Evolutionary conservation across 306 rosid genomes (phyloP).

Genomic region (Alnus rubra): DNA sequence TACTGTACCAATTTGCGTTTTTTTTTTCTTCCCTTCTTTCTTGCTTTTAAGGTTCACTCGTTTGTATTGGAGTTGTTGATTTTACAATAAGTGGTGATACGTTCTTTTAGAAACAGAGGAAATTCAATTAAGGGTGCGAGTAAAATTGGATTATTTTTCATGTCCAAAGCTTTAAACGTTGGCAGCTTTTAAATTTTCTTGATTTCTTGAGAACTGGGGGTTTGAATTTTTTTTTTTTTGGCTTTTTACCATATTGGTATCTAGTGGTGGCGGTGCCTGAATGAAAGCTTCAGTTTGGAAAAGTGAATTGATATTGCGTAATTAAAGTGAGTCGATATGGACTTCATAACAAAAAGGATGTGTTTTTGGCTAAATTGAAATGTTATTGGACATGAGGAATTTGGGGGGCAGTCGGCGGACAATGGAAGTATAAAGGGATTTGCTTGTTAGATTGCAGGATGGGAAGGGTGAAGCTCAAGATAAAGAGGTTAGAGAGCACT

Average conservation of each 20-base stretch:
- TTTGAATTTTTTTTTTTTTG: background rate
- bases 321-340: slow-evolving; percentile 29
- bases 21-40: background rate
- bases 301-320: slow-evolving; percentile 8
- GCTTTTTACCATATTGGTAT: slow-evolving; percentile 1
- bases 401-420: background rate
- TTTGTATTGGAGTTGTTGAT: background rate
- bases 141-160: slow-evolving; percentile 11
- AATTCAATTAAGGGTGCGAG: background rate
- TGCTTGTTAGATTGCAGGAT: slow-evolving; percentile 51
- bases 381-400: slow-evolving; percentile 13
- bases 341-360: background rate
- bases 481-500: slow-evolving; percentile 73
- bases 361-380: background rate
- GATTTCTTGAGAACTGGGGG: slow-evolving; percentile 1
- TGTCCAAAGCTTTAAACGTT: background rate
- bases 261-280: slow-evolving; percentile 5
- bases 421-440: slow-evolving; percentile 5
- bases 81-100: background rate
- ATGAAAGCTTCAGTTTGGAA: slow-evolving; percentile 23
- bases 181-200: background rate
- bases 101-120: slow-evolving; percentile 7
- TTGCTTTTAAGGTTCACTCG: background rate
- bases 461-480: slow-evolving; percentile 85
- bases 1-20: background rate